Conservation (phyloP, 331 rosid species). For the Malus hybrid region DNA sequence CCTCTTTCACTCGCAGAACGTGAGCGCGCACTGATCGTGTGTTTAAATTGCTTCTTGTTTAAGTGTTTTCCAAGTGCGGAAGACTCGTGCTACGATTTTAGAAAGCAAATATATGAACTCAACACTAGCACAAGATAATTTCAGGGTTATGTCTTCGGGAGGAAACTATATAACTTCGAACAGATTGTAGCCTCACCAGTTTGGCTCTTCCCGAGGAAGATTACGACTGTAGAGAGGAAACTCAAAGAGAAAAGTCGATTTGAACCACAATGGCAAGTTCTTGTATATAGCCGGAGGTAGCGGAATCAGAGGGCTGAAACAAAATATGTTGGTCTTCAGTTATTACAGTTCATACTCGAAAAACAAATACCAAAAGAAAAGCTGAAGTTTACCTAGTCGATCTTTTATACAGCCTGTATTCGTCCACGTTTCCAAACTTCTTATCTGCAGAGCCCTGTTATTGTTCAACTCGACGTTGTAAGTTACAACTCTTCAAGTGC, state of each 20-base stretch:
- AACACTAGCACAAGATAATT: background rate
- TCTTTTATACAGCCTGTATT: constrained; percentile 54
- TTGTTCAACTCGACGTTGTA: constrained; percentile 12
- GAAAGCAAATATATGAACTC: no score
- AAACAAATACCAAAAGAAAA: constrained; percentile 4
- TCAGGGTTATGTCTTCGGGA: no score
- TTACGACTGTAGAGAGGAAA: constrained; percentile 68
- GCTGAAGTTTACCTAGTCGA: constrained; percentile 55
- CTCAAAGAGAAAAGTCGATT: constrained; percentile 58
- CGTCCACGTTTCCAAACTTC: constrained; percentile 72
- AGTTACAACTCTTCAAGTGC: constrained; percentile 10
- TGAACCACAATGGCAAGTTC: constrained; percentile 76
- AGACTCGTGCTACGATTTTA: no score
- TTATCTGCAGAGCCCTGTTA: constrained; percentile 84
- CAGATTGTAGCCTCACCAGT: constrained; percentile 53
- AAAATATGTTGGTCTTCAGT: constrained; percentile 15
- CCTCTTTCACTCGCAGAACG: no score
- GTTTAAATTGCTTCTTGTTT: no score
- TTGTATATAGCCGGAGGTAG: constrained; percentile 58
- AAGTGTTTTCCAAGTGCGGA: no score
- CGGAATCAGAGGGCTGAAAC: constrained; percentile 86
- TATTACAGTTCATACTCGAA: constrained; percentile 12
- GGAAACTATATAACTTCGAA: background rate
- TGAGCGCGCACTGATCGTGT: no score
- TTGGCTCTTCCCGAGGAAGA: constrained; percentile 38